A percentile compares a stretch with the other conserved stretches of the same genome.
Evolutionary conservation across 306 rosid species (phyloP).

Genomic region (Quercus wislizeni): DNA sequence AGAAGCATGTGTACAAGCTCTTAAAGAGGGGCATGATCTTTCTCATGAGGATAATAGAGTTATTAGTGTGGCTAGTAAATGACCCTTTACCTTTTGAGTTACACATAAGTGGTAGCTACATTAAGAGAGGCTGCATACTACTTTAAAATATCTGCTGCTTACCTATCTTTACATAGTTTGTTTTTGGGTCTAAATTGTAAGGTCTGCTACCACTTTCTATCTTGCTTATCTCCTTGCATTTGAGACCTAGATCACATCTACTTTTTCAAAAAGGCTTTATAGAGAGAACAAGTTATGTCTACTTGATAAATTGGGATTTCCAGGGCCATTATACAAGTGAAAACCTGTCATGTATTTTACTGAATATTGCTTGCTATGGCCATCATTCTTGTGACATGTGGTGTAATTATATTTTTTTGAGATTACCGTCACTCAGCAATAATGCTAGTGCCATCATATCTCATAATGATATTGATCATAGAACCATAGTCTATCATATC

Average conservation of each 20-base stretch:
- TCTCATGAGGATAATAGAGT: neutral
- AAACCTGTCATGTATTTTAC: neutral
- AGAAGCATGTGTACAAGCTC: constrained; percentile 5
- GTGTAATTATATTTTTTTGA: neutral
- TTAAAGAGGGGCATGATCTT: constrained; percentile 6
- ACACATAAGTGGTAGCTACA: neutral
- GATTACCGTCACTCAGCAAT: neutral
- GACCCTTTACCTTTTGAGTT: neutral
- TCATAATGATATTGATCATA: neutral
- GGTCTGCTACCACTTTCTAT: neutral
- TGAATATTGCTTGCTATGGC: neutral
- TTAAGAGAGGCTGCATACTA: neutral
- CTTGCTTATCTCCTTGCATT: neutral
- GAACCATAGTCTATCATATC: neutral
- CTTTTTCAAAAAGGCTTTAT: neutral
- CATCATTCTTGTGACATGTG: neutral
- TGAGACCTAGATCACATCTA: neutral
- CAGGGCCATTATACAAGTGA: neutral
- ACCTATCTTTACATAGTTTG: neutral
- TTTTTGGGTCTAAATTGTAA: neutral
- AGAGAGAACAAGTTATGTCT: no score
- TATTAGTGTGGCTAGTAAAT: neutral
- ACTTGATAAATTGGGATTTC: neutral
- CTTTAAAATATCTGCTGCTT: neutral
- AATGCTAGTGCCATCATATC: neutral